Evolutionary conservation across 306 rosid genomes (phyloP).

Genomic region (Arachis stenosperma): DNA sequence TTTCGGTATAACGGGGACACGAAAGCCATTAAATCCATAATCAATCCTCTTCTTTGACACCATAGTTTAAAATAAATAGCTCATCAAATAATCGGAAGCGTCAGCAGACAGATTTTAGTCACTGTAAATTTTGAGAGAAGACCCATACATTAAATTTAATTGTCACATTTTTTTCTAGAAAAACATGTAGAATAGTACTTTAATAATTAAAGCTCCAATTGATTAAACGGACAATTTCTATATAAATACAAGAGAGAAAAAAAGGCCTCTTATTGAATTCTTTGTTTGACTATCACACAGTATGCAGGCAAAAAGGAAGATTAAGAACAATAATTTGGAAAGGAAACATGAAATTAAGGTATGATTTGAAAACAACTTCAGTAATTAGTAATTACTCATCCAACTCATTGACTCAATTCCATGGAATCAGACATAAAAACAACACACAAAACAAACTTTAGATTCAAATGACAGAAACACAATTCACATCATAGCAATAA

Average conservation of each 20-base stretch:
- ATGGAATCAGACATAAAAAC: conserved; percentile 1
- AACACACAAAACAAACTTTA: neutral
- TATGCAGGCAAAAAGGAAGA: conserved; percentile 23
- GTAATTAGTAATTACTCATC: conserved; percentile 19
- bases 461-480: neutral
- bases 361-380: conserved; percentile 26
- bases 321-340: conserved; percentile 18
- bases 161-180: conserved; percentile 26
- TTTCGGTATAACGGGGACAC: conserved; percentile 67
- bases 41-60: conserved; percentile 79
- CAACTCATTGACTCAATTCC: conserved; percentile 27
- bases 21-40: conserved; percentile 71
- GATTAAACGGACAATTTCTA: conserved; percentile 7
- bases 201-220: conserved; percentile 23
- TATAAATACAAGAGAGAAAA: neutral
- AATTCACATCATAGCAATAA: conserved; percentile 26
- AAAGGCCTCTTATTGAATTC: conserved; percentile 14
- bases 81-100: conserved; percentile 61
- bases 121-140: conserved; percentile 51
- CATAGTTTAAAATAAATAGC: conserved; percentile 66
- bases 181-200: conserved; percentile 18
- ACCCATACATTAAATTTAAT: conserved; percentile 33
- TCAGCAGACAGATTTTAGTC: conserved; percentile 48
- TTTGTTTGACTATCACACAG: neutral
- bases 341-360: conserved; percentile 14